Percentiles rank a stretch among this genome's conserved stretches.
Conservation (phyloP, 2,329 filamentous ascomycete species). For the Polychaeton citri region DNA sequence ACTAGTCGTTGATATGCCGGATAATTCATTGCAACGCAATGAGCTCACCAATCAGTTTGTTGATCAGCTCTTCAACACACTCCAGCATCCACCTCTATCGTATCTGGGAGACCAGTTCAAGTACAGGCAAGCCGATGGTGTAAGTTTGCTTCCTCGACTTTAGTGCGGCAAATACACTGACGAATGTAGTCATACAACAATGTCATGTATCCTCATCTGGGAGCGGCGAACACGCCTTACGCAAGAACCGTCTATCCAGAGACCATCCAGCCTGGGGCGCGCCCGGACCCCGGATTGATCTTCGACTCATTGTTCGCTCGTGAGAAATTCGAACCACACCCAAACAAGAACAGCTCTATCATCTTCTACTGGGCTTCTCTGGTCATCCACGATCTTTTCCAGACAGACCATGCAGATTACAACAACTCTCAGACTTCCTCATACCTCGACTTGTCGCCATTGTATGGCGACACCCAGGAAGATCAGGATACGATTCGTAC, state of each 20-base stretch:
- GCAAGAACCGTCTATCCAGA: constrained; percentile 21
- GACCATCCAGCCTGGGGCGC: constrained; percentile 43
- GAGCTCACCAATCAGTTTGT: constrained; percentile 43
- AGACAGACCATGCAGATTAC: constrained; percentile 49
- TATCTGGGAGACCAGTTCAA: constrained; percentile 41
- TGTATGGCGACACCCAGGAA: constrained; percentile 50
- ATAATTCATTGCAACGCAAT: constrained; percentile 34
- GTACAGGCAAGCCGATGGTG: constrained; percentile 53
- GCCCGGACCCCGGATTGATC: constrained; percentile 52
- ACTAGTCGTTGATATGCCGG: constrained; percentile 1
- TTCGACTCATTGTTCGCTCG: constrained; percentile 51
- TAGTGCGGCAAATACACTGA: background rate
- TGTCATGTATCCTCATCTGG: constrained; percentile 55
- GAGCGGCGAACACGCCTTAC: constrained; percentile 54
- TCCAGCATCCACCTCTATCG: constrained; percentile 55
- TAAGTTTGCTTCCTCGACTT: background rate
- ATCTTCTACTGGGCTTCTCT: constrained; percentile 62
- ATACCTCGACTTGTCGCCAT: constrained; percentile 57
- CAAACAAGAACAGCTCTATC: constrained; percentile 50
- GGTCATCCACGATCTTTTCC: constrained; percentile 62
- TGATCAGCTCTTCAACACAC: constrained; percentile 53
- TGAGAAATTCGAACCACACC: constrained; percentile 40
- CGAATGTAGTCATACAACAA: constrained; percentile 44
- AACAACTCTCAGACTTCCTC: constrained; percentile 54
- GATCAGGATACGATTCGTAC: constrained; percentile 42